These are phyloP conservation scores for Adansonia gregorii DNA, from an alignment of 441 rosid genomes.

Conservation along the genomic window DNA sequence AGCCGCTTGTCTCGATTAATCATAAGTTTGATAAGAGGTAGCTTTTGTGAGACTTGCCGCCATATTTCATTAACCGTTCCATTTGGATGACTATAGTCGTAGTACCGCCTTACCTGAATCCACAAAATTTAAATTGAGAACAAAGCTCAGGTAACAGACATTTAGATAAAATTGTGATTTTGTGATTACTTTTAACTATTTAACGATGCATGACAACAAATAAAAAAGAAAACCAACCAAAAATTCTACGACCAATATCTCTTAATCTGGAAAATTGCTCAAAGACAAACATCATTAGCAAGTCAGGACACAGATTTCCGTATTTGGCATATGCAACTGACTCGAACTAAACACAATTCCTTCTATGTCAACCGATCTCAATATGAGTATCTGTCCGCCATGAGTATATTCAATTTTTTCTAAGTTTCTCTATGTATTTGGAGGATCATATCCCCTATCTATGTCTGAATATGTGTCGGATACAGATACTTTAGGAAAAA, in stretches of 20 bases:
- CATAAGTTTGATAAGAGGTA: constrained; percentile 80
- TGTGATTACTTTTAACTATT: neutral
- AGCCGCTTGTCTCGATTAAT: constrained; percentile 81
- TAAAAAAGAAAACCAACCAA: neutral
- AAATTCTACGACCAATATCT: neutral
- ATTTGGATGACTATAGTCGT: constrained; percentile 59
- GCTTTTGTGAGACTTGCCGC: constrained; percentile 82
- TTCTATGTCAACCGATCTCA: too few species aligned
- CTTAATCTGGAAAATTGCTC: constrained; percentile 6
- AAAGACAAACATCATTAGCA: neutral
- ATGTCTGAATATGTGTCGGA: too few species aligned
- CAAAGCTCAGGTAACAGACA: neutral
- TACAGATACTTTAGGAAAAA: too few species aligned
- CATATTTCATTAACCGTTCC: constrained; percentile 92
- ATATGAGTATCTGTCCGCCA: too few species aligned
- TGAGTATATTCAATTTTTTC: too few species aligned
- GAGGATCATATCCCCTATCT: too few species aligned
- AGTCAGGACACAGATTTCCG: neutral
- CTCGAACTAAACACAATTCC: neutral
- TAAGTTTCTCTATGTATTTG: too few species aligned
- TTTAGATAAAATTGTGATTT: neutral
- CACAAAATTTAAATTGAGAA: constrained; percentile 17
- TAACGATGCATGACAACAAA: neutral
- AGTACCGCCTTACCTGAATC: constrained; percentile 73
- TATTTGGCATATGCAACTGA: neutral